A percentile compares a stretch with the other conserved stretches of the same genome.
Conservation (phyloP, 179 eudicot genomes). For the Camellia oleifera region DNA sequence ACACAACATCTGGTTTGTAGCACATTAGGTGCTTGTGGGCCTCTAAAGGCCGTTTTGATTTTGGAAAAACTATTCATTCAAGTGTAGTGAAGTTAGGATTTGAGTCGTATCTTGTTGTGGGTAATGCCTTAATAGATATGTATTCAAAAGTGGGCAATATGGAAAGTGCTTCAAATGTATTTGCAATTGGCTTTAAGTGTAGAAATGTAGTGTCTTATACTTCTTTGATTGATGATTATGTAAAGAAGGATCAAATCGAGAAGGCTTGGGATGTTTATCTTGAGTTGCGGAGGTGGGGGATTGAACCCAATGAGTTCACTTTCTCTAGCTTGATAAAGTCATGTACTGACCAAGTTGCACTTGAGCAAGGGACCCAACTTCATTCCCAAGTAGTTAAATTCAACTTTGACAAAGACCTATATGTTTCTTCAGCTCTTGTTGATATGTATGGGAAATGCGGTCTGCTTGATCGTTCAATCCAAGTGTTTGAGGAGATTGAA, state of each 20-base stretch:
- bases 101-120: not conserved
- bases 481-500: too few relatives aligned
- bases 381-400: slow-evolving; percentile 12
- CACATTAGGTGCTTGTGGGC: slow-evolving; percentile 32
- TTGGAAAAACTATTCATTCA: not conserved
- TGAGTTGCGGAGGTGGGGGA: too few relatives aligned
- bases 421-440: slow-evolving; percentile 38
- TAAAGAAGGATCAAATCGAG: slow-evolving; percentile 33
- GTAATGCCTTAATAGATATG: slow-evolving; percentile 38
- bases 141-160: slow-evolving; percentile 40
- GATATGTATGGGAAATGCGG: too few relatives aligned
- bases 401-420: slow-evolving; percentile 23
- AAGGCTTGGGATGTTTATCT: slow-evolving; percentile 18
- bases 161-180: slow-evolving; percentile 34
- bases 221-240: slow-evolving; percentile 47
- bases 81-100: slow-evolving; percentile 30
- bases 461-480: too few relatives aligned
- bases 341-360: not conserved
- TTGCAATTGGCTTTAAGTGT: slow-evolving; percentile 10
- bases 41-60: slow-evolving; percentile 18
- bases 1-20: slow-evolving; percentile 9
- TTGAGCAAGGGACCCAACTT: slow-evolving; percentile 18
- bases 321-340: slow-evolving; percentile 15
- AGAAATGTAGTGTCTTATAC: slow-evolving; percentile 42
- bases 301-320: not conserved